Evolutionary conservation across 2,329 filamentous ascomycete species (phyloP).

Genomic region (Calonectria pseudoturangicola): DNA sequence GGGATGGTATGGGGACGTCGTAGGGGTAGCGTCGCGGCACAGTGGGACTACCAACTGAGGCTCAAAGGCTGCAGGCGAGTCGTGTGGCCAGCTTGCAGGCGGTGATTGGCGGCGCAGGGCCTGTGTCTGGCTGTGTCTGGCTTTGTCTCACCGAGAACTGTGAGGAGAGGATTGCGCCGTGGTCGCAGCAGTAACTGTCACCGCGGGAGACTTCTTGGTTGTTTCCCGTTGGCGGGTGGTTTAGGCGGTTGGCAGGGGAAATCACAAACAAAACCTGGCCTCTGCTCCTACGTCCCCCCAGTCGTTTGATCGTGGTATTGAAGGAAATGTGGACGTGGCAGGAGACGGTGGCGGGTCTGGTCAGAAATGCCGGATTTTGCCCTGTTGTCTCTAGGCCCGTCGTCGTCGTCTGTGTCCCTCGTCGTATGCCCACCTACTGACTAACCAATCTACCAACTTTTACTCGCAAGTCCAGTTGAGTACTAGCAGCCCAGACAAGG

Average conservation of each 20-base stretch:
- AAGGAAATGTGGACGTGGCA: constrained; percentile 40
- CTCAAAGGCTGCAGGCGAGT: constrained; percentile 52
- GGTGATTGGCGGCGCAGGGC: constrained; percentile 48
- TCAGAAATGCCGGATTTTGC: constrained; percentile 36
- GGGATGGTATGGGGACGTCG: constrained; percentile 29
- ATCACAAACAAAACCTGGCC: constrained; percentile 15
- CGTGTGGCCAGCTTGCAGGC: constrained; percentile 54
- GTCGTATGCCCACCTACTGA: constrained; percentile 9
- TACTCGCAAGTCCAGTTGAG: constrained; percentile 1
- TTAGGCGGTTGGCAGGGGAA: constrained; percentile 12
- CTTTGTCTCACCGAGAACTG: constrained; percentile 18
- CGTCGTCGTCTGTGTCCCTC: constrained; percentile 31
- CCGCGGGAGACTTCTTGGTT: neutral
- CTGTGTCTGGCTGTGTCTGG: constrained; percentile 16
- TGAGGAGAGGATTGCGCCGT: constrained; percentile 6
- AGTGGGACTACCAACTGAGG: constrained; percentile 51
- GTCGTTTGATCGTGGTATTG: constrained; percentile 31
- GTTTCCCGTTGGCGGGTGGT: constrained; percentile 16
- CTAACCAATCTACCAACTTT: constrained; percentile 19
- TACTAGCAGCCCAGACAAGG: constrained; percentile 15
- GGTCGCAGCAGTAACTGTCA: constrained; percentile 17
- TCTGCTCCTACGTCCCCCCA: constrained; percentile 15
- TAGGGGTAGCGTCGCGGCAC: constrained; percentile 46
- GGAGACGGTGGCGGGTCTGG: constrained; percentile 36
- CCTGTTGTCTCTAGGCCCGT: constrained; percentile 18